Percentiles rank a stretch among this genome's conserved stretches.
Evolutionary conservation across 2,329 filamentous ascomycete genomes (phyloP).

Genomic region (Lasiodiplodia citricola): DNA sequence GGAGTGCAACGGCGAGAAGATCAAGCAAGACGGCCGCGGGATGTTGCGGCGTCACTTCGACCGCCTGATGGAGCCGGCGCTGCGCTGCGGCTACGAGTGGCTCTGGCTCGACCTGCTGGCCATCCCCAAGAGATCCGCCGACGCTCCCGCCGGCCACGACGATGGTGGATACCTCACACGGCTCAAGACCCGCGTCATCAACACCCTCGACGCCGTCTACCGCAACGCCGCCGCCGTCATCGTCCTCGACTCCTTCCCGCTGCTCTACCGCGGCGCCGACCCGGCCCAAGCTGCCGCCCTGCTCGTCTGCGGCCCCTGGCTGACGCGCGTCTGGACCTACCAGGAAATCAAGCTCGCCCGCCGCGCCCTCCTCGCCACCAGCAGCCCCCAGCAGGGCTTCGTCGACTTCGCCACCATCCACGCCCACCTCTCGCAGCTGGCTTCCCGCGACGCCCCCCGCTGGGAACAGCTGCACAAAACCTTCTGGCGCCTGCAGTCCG

Average conservation of each 20-base stretch:
- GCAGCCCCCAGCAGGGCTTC: not conserved
- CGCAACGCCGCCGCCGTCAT: not conserved
- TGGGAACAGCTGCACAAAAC: not conserved
- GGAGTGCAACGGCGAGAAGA: not conserved
- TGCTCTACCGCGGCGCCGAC: not conserved
- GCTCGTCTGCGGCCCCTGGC: not conserved
- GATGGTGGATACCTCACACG: not conserved
- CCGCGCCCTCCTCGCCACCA: not conserved
- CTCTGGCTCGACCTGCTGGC: not conserved
- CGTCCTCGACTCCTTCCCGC: not conserved
- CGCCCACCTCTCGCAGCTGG: not conserved
- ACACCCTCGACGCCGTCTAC: not conserved
- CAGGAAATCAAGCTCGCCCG: not conserved
- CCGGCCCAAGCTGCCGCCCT: not conserved
- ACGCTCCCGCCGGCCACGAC: no score
- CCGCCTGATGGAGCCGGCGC: not conserved
- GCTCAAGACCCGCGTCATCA: not conserved
- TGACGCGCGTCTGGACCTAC: not conserved
- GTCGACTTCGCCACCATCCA: not conserved
- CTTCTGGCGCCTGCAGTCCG: not conserved
- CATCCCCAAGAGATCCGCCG: not conserved
- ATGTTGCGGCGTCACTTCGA: not conserved
- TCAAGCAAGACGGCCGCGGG: not conserved
- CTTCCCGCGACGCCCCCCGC: no score
- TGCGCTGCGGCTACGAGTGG: not conserved